Evolutionary conservation across 148 eudicot genomes (phyloP).

Genomic region (Rhododendron williamsianum): DNA sequence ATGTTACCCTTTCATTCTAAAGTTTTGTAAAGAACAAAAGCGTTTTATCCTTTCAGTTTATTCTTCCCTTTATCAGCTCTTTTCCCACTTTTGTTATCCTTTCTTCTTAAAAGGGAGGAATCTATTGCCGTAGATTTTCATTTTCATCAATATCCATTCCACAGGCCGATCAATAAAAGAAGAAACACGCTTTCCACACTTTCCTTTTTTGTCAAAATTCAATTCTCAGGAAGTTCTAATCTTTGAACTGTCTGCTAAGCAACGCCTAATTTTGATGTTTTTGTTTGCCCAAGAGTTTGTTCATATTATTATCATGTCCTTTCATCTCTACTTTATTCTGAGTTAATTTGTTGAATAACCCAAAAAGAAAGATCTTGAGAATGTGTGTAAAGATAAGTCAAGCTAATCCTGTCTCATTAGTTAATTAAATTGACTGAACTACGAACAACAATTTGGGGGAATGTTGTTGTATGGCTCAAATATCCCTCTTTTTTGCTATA

Average conservation of each 20-base stretch:
- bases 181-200: background rate
- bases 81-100: background rate
- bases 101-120: background rate
- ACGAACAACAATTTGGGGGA: background rate
- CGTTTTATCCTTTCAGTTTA: background rate
- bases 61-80: background rate
- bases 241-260: background rate
- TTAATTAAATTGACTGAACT: background rate
- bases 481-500: background rate
- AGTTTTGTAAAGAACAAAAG: background rate
- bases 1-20: background rate
- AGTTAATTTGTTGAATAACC: background rate
- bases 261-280: background rate
- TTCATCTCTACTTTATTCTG: background rate
- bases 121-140: background rate
- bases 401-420: background rate
- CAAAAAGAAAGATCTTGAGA: background rate
- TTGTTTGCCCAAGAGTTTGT: background rate
- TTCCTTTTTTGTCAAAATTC: background rate
- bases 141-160: background rate
- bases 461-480: background rate
- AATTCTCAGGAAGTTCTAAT: background rate
- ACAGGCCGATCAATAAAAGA: background rate
- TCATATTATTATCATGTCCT: background rate
- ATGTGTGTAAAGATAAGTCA: background rate